Evolutionary conservation across 106 monocot genomes (phyloP).

Genomic region (Dioscorea zingiberensis): DNA sequence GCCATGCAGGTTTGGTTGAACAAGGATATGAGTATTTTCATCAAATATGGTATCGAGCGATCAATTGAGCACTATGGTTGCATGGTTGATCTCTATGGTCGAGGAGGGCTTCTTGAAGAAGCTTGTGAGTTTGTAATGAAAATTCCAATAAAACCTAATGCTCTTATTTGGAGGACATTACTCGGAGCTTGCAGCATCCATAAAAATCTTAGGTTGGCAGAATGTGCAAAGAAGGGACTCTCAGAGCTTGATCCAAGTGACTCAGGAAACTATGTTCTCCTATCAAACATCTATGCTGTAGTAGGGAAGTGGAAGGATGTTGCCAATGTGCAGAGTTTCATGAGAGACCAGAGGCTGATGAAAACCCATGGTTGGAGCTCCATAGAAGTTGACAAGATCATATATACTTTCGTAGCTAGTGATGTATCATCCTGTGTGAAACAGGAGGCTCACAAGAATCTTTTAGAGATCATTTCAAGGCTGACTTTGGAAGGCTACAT

Average conservation of each 20-base stretch:
- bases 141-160: slow-evolving; percentile 49
- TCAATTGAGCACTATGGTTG: slow-evolving; percentile 68
- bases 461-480: slow-evolving; percentile 33
- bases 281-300: no score
- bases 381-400: slow-evolving; percentile 35
- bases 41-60: slow-evolving; percentile 31
- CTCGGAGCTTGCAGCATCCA: no score
- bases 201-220: slow-evolving; percentile 37
- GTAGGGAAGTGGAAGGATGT: slow-evolving; percentile 59
- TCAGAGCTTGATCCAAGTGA: slow-evolving; percentile 49
- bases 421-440: no score
- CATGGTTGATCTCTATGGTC: slow-evolving; percentile 71
- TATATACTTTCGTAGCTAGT: slow-evolving; percentile 33
- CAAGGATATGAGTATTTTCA: no score
- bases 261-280: slow-evolving; percentile 35
- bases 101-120: slow-evolving; percentile 49
- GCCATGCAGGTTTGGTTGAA: slow-evolving; percentile 61
- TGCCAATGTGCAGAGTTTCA: slow-evolving; percentile 25
- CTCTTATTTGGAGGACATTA: no score
- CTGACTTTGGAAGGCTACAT: slow-evolving; percentile 33
- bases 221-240: slow-evolving; percentile 32
- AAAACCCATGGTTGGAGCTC: slow-evolving; percentile 69
- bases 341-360: slow-evolving; percentile 32
- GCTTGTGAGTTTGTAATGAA: slow-evolving; percentile 33
- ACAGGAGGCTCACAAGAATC: slow-evolving; percentile 32